Evolutionary conservation across 805 yeast species (phyloP).

Genomic region (Suhomyces prunicola): DNA sequence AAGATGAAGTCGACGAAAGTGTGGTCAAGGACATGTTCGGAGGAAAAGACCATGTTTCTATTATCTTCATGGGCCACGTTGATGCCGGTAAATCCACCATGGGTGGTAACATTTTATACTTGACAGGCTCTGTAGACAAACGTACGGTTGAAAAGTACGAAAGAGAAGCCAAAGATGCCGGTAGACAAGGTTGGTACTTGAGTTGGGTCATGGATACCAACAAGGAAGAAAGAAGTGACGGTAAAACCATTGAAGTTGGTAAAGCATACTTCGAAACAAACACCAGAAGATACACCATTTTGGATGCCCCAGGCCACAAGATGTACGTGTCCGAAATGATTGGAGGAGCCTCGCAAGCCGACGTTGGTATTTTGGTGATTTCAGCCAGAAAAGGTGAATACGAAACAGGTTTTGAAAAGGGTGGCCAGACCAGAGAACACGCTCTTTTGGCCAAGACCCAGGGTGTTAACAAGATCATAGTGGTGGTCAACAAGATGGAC

Average conservation of each 20-base stretch:
- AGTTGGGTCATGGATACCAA: slow-evolving; percentile 99
- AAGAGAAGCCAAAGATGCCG: slow-evolving; percentile 98
- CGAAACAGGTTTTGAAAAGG: slow-evolving; percentile 98
- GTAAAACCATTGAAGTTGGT: slow-evolving; percentile 99
- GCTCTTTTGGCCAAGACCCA: slow-evolving; percentile 96
- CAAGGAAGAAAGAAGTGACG: slow-evolving; percentile 97
- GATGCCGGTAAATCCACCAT: slow-evolving; percentile 99
- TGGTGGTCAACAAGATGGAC: slow-evolving; percentile 97
- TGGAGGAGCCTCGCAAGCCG: slow-evolving; percentile 99
- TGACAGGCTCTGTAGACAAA: slow-evolving; percentile 97
- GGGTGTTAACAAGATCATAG: slow-evolving; percentile 92
- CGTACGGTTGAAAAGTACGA: slow-evolving; percentile 98
- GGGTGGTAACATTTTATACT: slow-evolving; percentile 94
- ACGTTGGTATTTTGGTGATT: slow-evolving; percentile 94
- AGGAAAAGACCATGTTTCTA: slow-evolving; percentile 94
- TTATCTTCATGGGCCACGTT: slow-evolving; percentile 99
- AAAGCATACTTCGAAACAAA: slow-evolving; percentile 97
- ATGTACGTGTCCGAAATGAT: slow-evolving; percentile 99
- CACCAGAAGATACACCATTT: slow-evolving; percentile 93
- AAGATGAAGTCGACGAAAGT: slow-evolving; percentile 80
- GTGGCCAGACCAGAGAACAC: slow-evolving; percentile 98
- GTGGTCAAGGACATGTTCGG: slow-evolving; percentile 92
- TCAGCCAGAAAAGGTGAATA: slow-evolving; percentile 99
- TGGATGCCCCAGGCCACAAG: slow-evolving; percentile 99
- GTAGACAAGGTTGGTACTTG: slow-evolving; percentile 99